Evolutionary conservation across 768 basidiomycete genomes (phyloP), one percentile per base, ranked within the genome.

Genomic region (Lentinula raphanica): DNA sequence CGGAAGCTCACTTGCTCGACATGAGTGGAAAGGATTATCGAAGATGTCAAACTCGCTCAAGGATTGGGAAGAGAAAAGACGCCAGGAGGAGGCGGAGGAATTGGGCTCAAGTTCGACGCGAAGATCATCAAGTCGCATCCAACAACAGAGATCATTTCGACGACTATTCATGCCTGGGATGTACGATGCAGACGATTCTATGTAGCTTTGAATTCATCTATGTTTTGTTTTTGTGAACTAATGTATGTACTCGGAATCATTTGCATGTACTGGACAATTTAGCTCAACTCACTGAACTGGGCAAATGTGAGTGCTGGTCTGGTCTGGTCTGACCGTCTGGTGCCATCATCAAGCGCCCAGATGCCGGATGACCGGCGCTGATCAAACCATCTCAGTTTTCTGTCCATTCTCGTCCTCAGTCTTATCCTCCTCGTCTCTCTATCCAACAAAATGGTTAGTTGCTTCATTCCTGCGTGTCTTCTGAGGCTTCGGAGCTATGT

Each of bases 1-100:
- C 19, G 85, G 87, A 12, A 94, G 92, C 36, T 79, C 85, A 42
- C 82, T 99, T 23, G 96, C 95, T 5, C 80, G 90, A 63, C 97
- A 99, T 64, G 92, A 98, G 72, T 99, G 94, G 92, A 97, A 95
- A 72, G 94, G 95, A 5, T 73, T 95, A 56, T 80, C 82, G 1
- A 95, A 93, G 71, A 81, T 84, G 74, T 69, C 71, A 0, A 77
- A 82, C 38, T 73, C 72, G 5, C 66, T 97, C 48, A 87, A 93
- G 65, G 92, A 94, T 66, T 88, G 84, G 79, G 78, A 81, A 3
- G 88, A 88, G 71, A 88, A 82, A 28, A 54, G 65, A 48, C 60
- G 62, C 58, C 49, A 65, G 61, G 67, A 72, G 29, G 62, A 62
- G 19, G 48, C 51, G 31, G 67, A 68, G 12, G 39, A 29, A n/a